Base-by-base conservation (phyloP, 176 grass and related monocot genomes). In the Alopecurus myosuroides region DNA sequence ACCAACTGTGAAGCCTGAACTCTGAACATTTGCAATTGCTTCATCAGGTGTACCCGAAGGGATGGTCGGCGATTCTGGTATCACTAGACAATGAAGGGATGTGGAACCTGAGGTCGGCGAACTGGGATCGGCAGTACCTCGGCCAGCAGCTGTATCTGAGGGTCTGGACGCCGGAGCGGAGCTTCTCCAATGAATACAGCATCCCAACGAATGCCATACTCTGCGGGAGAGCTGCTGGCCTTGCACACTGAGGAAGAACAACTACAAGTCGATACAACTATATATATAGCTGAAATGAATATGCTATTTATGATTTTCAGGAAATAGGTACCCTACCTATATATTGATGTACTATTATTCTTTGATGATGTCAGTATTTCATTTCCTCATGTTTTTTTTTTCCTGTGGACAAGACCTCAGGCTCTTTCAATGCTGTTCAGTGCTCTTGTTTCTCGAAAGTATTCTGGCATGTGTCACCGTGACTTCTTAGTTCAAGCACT, bases 31-130 rank as follows among this genome's bases (percentile, higher is more conserved):
- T 34, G 26, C 11, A 20, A 49, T 31, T 46, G 19, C 40, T 37
- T 89, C 4, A 84, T 19, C 67, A 98, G 95, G 91, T 98, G 50
- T 98, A 95, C 77, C 93, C 93, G 19, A 92, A 88, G 20, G 93
- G 89, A 22, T 98, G 95, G 95, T 93, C 95, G 20, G 95, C 93
- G n/a, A 98, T 98, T 78, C 68, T 98, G 74, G 87, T 98, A 74
- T 98, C 95, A 6, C 76, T 98, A 52, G 93, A 98, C 81, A 95
- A 98, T 73, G 86, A 95, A 46, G 93, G 95, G 34, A 95, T 98
- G 89, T 98, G 95, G 95, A 98, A 98, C 81, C 76, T 93, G 60
- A 86, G 95, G 76, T 95, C 95, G 3, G 91, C 90, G 28, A 89
- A 76, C 67, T 91, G 92, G 92, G 92, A 84, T 17, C 72, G 89